Evolutionary conservation across 208 protist genomes (phyloP).

Genomic region (Porcisia hertigi): DNA sequence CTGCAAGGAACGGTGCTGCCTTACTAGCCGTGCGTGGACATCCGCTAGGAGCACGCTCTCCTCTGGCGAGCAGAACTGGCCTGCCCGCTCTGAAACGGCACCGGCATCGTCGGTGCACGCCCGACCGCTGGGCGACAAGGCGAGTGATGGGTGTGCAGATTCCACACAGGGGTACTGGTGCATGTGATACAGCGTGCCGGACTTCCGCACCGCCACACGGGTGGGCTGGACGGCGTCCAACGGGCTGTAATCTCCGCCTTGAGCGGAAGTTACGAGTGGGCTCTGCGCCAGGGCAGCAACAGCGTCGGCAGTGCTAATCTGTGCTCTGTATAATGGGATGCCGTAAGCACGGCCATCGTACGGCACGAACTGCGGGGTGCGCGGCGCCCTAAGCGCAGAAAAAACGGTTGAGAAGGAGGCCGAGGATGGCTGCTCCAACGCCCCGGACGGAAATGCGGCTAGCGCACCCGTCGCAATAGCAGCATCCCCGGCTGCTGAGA

Average conservation of each 20-base stretch:
- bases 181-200: not conserved
- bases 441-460: not conserved
- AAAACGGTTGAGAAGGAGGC: not conserved
- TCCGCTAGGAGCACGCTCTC: slow-evolving; percentile 23
- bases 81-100: not conserved
- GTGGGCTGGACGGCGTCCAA: not conserved
- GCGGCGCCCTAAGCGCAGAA: not conserved
- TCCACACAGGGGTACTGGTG: not conserved
- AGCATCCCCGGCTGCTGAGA: not conserved
- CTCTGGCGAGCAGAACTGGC: slow-evolving; percentile 10
- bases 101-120: not conserved
- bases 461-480: not conserved
- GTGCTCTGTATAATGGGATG: slow-evolving; percentile 15
- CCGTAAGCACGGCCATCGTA: slow-evolving; percentile 60
- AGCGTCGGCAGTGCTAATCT: slow-evolving; percentile 13
- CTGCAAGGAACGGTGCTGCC: slow-evolving; percentile 11
- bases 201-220: not conserved
- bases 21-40: slow-evolving; percentile 19
- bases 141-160: not conserved
- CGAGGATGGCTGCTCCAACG: slow-evolving; percentile 1
- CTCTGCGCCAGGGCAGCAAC: not conserved
- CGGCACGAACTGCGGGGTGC: slow-evolving; percentile 36
- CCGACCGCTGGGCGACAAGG: not conserved
- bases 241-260: not conserved
- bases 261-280: not conserved